Evolutionary conservation across 1,139 yeast genomes (phyloP).

Genomic region (Suhomyces yuchorum): DNA sequence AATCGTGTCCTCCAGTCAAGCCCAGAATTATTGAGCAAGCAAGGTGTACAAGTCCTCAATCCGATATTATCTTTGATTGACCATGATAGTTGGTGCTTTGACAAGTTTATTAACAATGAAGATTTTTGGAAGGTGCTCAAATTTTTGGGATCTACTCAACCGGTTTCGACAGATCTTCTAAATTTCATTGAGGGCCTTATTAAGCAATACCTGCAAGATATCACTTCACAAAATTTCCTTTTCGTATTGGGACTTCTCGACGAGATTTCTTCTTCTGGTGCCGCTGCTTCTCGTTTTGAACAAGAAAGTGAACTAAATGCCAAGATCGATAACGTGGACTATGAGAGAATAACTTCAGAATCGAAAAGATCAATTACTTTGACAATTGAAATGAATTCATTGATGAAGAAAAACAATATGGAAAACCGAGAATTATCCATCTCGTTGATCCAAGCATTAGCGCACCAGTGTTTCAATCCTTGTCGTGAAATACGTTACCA

Average conservation of each 20-base stretch:
- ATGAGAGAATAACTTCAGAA: constrained; percentile 54
- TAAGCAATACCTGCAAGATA: constrained; percentile 35
- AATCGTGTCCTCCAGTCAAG: constrained; percentile 32
- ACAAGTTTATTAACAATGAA: constrained; percentile 44
- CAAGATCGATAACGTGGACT: constrained; percentile 46
- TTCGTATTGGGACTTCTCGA: constrained; percentile 70
- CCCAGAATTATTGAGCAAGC: constrained; percentile 43
- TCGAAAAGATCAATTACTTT: constrained; percentile 65
- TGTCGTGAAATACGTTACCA: constrained; percentile 72
- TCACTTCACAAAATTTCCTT: constrained; percentile 57
- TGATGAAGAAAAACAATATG: constrained; percentile 29
- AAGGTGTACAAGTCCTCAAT: constrained; percentile 52
- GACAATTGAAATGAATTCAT: constrained; percentile 51
- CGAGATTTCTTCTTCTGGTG: constrained; percentile 81
- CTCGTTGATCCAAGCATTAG: constrained; percentile 74
- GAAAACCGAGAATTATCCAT: constrained; percentile 44
- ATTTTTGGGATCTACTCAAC: constrained; percentile 56
- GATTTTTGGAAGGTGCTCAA: constrained; percentile 68
- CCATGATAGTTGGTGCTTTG: constrained; percentile 50
- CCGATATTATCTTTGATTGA: constrained; percentile 57
- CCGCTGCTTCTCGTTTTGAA: constrained; percentile 77
- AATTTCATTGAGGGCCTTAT: constrained; percentile 51
- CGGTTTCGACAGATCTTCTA: constrained; percentile 52
- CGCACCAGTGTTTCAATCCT: constrained; percentile 88
- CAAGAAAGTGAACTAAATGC: constrained; percentile 48